phyloP scores from a whole-genome alignment of 2,329 filamentous ascomycete species.

The Scedosporium minutisporum region DNA sequence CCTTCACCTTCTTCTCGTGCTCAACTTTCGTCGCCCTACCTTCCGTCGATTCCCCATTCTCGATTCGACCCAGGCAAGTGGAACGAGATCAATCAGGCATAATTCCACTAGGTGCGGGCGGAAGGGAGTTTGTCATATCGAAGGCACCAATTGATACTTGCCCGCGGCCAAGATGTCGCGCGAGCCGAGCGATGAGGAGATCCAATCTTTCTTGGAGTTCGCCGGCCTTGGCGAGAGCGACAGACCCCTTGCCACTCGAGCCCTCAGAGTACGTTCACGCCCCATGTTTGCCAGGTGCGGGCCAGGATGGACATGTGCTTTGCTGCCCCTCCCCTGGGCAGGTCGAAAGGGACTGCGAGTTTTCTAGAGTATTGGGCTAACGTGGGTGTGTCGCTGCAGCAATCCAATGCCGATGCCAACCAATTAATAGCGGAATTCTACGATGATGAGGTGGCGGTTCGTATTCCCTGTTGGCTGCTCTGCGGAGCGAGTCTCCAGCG shows the following conservation, averaged over 20 bases:
- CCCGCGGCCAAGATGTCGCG: neutral
- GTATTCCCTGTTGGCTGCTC: constrained; percentile 1
- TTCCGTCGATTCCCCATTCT: neutral
- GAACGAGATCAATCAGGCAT: too few relatives aligned
- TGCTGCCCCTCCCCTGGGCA: neutral
- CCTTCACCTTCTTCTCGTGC: neutral
- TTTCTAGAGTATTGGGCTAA: neutral
- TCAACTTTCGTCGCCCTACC: neutral
- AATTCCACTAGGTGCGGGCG: too few relatives aligned
- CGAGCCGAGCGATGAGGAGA: constrained; percentile 26
- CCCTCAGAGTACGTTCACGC: constrained; percentile 27
- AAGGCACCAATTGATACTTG: too few relatives aligned
- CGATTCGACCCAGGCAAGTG: too few relatives aligned
- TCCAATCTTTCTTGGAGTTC: constrained; percentile 32
- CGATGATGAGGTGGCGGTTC: constrained; percentile 31
- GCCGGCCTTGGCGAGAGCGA: constrained; percentile 25
- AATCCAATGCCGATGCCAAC: constrained; percentile 35
- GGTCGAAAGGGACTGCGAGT: neutral
- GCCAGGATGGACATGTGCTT: neutral
- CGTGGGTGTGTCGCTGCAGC: constrained; percentile 12
- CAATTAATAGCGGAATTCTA: constrained; percentile 43
- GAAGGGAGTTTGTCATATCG: too few relatives aligned
- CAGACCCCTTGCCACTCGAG: constrained; percentile 27
- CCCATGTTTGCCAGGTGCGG: neutral
- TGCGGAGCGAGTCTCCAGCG: neutral